Percentiles rank a stretch among this genome's conserved stretches.
These are phyloP conservation scores for Xylaria flabelliformis DNA, from an alignment of 495 filamentous ascomycete species.

Conservation along the genomic window DNA sequence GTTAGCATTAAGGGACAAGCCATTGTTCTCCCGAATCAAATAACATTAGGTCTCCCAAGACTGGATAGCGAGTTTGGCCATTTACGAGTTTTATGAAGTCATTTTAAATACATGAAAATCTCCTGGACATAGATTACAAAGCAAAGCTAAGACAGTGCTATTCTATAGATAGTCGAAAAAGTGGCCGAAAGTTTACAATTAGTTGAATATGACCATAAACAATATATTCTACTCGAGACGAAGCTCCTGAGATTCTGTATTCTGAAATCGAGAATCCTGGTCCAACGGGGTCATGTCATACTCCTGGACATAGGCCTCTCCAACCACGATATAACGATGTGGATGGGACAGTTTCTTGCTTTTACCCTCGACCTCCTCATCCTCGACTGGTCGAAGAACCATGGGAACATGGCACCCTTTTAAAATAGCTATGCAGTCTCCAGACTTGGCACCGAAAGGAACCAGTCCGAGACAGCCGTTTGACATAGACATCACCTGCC, in stretches of 20 bases:
- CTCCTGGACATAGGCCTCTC: neutral
- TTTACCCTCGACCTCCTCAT: neutral
- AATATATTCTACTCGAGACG: neutral
- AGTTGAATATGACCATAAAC: neutral
- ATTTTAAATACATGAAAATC: neutral
- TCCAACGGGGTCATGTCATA: neutral
- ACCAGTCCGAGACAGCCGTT: neutral
- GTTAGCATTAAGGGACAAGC: neutral
- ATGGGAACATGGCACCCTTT: constrained; percentile 1
- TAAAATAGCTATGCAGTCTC: neutral
- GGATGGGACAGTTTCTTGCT: neutral
- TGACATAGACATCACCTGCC: neutral
- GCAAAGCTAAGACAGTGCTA: neutral
- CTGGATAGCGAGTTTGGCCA: neutral
- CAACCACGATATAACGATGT: neutral
- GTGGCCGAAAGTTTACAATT: neutral
- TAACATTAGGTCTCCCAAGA: neutral
- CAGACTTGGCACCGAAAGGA: neutral
- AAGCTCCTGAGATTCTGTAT: neutral
- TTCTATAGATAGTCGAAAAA: neutral
- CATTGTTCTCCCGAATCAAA: neutral
- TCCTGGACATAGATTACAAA: neutral
- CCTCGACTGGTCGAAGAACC: neutral
- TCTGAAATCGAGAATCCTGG: neutral
- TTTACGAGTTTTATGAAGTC: neutral